Conservation (phyloP, 2,329 filamentous ascomycete species). For the Colletotrichum eremochloae region DNA sequence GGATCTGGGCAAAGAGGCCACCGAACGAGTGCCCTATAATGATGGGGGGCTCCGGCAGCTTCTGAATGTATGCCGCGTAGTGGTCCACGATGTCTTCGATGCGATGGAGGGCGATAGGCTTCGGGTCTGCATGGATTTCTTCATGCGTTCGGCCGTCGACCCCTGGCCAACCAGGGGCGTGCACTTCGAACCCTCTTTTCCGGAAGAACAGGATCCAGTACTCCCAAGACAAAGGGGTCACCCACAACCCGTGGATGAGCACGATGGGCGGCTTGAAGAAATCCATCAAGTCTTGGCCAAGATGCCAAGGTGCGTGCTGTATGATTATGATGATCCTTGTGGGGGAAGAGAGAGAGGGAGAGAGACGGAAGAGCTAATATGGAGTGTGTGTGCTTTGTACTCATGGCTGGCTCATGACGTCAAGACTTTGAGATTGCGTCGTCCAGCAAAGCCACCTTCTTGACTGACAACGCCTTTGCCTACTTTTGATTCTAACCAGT, state of each 20-base stretch:
- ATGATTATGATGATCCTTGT: neutral
- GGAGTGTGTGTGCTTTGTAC: neutral
- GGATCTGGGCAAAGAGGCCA: constrained; percentile 45
- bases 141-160: constrained; percentile 43
- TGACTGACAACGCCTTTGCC: neutral
- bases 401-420: constrained; percentile 9
- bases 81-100: constrained; percentile 44
- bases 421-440: constrained; percentile 9
- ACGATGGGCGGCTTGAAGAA: constrained; percentile 39
- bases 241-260: constrained; percentile 46
- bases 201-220: constrained; percentile 43
- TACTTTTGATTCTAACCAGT: neutral
- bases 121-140: constrained; percentile 43
- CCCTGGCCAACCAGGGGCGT: constrained; percentile 46
- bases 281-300: constrained; percentile 21
- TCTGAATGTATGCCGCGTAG: constrained; percentile 43
- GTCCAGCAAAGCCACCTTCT: constrained; percentile 1
- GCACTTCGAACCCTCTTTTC: constrained; percentile 42
- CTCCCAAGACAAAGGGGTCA: constrained; percentile 46
- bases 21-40: constrained; percentile 46
- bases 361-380: neutral
- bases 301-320: constrained; percentile 8
- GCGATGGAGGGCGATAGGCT: constrained; percentile 39
- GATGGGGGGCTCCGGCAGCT: constrained; percentile 43
- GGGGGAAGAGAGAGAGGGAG: neutral